Evolutionary conservation across 192 early-diverging fungal species (phyloP).

Genomic region (Dissophora globulifera): DNA sequence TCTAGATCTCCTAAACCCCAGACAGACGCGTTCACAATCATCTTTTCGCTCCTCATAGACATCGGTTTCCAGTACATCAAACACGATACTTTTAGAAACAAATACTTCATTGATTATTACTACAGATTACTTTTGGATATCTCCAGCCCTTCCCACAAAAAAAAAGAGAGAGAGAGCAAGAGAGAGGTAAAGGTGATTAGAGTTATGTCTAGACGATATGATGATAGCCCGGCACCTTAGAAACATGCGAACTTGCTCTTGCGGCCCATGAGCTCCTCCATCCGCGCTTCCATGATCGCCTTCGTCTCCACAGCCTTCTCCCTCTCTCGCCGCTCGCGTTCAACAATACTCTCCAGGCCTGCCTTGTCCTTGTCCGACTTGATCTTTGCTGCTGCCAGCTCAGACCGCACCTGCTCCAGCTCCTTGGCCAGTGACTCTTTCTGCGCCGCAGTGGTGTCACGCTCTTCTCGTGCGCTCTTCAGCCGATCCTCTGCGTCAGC

Average conservation of each 20-base stretch:
- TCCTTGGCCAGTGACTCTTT: conserved; percentile 47
- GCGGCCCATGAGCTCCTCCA: conserved; percentile 65
- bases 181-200: too few relatives aligned
- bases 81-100: too few relatives aligned
- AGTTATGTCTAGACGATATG: too few relatives aligned
- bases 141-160: too few relatives aligned
- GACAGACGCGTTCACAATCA: too few relatives aligned
- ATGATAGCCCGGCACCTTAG: too few relatives aligned
- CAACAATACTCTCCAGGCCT: conserved; percentile 48
- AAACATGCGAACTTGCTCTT: conserved; percentile 71
- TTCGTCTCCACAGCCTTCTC: conserved; percentile 63
- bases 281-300: conserved; percentile 57
- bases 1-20: too few relatives aligned
- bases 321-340: conserved; percentile 57
- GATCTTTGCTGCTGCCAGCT: conserved; percentile 47
- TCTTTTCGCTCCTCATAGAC: too few relatives aligned
- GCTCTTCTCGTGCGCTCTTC: conserved; percentile 50
- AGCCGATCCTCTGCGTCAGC: conserved; percentile 57
- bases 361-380: conserved; percentile 54
- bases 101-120: too few relatives aligned
- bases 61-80: too few relatives aligned
- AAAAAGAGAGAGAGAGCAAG: too few relatives aligned
- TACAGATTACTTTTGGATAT: too few relatives aligned
- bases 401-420: conserved; percentile 49
- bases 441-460: conserved; percentile 46